Conservation (phyloP, 305 asterid genomes). For the Fraxinus velutina region DNA sequence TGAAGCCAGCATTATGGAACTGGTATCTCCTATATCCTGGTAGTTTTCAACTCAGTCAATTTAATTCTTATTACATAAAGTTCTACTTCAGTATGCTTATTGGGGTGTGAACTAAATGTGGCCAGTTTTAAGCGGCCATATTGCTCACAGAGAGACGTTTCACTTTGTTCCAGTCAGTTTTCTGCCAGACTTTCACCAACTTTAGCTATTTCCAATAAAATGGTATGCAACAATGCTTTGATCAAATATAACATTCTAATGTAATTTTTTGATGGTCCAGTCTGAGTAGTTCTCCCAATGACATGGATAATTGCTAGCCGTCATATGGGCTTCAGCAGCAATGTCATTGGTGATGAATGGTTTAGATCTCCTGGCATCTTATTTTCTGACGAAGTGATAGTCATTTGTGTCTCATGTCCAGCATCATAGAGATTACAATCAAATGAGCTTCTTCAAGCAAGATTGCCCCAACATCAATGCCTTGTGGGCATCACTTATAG, state of each 20-base stretch:
- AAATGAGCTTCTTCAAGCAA: conserved; percentile 31
- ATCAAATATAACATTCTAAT: conserved; percentile 9
- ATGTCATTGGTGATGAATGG: background rate
- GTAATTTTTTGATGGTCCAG: conserved; percentile 13
- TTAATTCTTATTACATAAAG: conserved; percentile 12
- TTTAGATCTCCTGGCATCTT: conserved; percentile 14
- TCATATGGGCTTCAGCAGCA: background rate
- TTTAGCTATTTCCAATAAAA: conserved; percentile 63
- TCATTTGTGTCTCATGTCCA: conserved; percentile 36
- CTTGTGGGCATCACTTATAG: conserved; percentile 88
- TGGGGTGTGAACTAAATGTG: conserved; percentile 16
- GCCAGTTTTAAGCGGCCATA: conserved; percentile 16
- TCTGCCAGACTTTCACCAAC: conserved; percentile 69
- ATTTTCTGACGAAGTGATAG: conserved; percentile 3
- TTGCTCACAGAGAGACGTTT: conserved; percentile 52
- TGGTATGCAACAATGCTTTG: conserved; percentile 45
- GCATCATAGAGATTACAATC: conserved; percentile 43
- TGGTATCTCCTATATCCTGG: conserved; percentile 62
- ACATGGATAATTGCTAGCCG: background rate
- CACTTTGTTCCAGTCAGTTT: conserved; percentile 59
- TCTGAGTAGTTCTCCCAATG: background rate
- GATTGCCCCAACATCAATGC: conserved; percentile 74
- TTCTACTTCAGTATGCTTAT: conserved; percentile 3
- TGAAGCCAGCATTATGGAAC: conserved; percentile 46
- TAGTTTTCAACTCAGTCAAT: conserved; percentile 29